phyloP scores from a whole-genome alignment of 2,329 filamentous ascomycete genomes.

The Talaromyces atroroseus region DNA sequence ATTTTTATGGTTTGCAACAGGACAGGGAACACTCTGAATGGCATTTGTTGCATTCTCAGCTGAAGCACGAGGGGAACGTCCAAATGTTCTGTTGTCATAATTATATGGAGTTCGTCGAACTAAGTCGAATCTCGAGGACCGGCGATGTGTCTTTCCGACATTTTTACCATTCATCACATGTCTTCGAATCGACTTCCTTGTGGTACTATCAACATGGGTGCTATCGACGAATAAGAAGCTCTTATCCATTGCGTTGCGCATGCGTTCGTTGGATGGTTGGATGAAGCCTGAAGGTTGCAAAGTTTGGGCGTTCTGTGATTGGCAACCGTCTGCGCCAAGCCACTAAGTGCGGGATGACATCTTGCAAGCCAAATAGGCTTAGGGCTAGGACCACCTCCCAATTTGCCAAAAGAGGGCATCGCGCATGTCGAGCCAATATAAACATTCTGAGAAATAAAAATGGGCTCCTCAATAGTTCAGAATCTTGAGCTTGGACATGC shows the following conservation, averaged over 20 bases:
- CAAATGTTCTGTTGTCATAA: background rate
- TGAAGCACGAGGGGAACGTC: background rate
- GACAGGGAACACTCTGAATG: background rate
- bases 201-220: background rate
- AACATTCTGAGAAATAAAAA: too few species aligned
- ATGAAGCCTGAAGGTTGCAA: background rate
- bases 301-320: too few species aligned
- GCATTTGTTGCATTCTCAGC: background rate
- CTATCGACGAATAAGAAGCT: constrained; percentile 9
- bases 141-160: constrained; percentile 9
- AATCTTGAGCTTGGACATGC: too few species aligned
- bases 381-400: too few species aligned
- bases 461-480: too few species aligned
- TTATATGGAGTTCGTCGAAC: background rate
- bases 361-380: background rate
- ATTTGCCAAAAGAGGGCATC: too few species aligned
- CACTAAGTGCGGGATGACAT: background rate
- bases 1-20: background rate
- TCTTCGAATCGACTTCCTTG: constrained; percentile 3
- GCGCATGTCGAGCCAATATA: too few species aligned
- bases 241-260: background rate
- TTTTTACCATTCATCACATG: constrained; percentile 13
- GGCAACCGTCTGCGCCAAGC: background rate
- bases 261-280: background rate
- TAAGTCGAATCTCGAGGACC: constrained; percentile 5